A percentile compares a stretch with the other conserved stretches of the same genome.
Conservation (phyloP, 768 basidiomycete species). For the Hygrocybe punicea region DNA sequence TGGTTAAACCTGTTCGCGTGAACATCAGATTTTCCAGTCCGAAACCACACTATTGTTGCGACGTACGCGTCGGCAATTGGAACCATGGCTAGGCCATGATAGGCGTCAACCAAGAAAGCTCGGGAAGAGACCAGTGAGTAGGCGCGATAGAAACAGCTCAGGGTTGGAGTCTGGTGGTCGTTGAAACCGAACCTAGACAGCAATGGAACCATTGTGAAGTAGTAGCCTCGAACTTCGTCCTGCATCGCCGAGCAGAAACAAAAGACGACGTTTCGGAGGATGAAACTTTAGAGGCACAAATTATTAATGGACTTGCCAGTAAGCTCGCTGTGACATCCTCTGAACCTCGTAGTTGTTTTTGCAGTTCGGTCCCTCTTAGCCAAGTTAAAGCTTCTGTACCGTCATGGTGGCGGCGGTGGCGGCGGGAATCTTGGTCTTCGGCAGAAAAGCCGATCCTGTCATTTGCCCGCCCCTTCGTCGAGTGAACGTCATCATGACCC, state of each 20-base stretch:
- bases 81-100: conserved; percentile 77
- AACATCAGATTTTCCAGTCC: neutral
- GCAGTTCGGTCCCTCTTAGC: conserved; percentile 45
- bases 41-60: neutral
- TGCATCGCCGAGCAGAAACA: conserved; percentile 13
- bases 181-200: conserved; percentile 9
- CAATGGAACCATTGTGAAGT: conserved; percentile 33
- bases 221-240: conserved; percentile 39
- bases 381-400: conserved; percentile 33
- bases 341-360: conserved; percentile 11
- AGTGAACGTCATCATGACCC: conserved; percentile 27
- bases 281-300: neutral
- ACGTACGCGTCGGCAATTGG: conserved; percentile 81
- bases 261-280: neutral
- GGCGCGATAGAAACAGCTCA: conserved; percentile 50
- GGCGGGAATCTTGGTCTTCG: neutral
- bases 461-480: neutral
- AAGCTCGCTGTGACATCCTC: neutral
- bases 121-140: conserved; percentile 71
- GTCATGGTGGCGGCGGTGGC: conserved; percentile 20
- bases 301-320: neutral
- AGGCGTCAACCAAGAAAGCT: conserved; percentile 80
- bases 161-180: conserved; percentile 18
- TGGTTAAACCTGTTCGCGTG: conserved; percentile 68
- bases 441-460: conserved; percentile 4